Evolutionary conservation across 2,329 filamentous ascomycete species (phyloP).

Genomic region (Cladosporium sp.): DNA sequence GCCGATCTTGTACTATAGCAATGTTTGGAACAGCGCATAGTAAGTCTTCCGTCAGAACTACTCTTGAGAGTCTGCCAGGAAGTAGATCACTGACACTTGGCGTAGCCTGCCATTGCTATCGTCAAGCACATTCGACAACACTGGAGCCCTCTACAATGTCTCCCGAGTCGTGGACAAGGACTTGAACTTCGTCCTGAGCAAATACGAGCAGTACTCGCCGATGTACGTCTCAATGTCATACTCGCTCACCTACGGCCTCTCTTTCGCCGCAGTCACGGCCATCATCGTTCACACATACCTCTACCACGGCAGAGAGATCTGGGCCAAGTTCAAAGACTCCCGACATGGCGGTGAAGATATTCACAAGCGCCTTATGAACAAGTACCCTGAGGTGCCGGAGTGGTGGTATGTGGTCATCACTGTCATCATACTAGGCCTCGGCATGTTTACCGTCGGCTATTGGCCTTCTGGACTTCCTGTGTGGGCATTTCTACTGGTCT

Average conservation of each 20-base stretch:
- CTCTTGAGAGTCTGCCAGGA: background rate
- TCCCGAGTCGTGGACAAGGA: constrained; percentile 75
- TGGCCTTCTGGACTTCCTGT: background rate
- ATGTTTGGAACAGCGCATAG: background rate
- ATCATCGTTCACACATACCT: constrained; percentile 78
- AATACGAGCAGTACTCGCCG: constrained; percentile 76
- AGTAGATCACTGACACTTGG: background rate
- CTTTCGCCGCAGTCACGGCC: constrained; percentile 79
- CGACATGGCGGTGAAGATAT: constrained; percentile 63
- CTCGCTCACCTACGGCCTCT: constrained; percentile 79
- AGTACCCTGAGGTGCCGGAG: constrained; percentile 78
- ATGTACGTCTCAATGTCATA: constrained; percentile 87
- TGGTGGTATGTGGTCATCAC: constrained; percentile 63
- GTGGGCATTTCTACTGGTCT: background rate
- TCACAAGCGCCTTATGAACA: constrained; percentile 79
- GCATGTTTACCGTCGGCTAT: background rate
- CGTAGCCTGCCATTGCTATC: background rate
- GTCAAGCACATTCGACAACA: background rate
- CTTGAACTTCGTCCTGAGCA: constrained; percentile 73
- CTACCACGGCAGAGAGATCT: constrained; percentile 84
- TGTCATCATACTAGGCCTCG: constrained; percentile 25
- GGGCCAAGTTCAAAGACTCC: constrained; percentile 68
- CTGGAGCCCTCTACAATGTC: constrained; percentile 72
- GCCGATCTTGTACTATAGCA: background rate
- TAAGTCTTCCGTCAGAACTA: background rate